Conservation (phyloP, 2,329 filamentous ascomycete genomes). For the Alternaria sp. region DNA sequence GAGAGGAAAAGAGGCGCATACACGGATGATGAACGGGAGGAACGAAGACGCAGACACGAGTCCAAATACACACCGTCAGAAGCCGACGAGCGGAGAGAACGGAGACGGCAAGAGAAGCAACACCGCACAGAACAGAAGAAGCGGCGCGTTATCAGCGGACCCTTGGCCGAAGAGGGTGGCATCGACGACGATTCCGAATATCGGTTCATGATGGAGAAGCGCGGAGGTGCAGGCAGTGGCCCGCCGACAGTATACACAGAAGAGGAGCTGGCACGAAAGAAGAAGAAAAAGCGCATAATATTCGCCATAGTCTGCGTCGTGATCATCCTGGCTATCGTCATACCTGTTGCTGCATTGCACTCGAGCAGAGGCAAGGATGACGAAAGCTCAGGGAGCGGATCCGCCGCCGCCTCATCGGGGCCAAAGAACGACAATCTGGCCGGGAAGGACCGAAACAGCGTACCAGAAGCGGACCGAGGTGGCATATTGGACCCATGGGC, state of each 20-base stretch:
- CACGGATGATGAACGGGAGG: constrained; percentile 39
- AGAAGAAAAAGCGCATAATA: constrained; percentile 61
- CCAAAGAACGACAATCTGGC: constrained; percentile 56
- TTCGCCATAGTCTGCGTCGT: constrained; percentile 48
- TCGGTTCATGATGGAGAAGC: constrained; percentile 49
- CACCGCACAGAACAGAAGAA: constrained; percentile 41
- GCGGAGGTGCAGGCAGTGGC: constrained; percentile 51
- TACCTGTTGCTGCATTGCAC: constrained; percentile 55
- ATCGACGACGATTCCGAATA: constrained; percentile 52
- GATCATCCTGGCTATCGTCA: constrained; percentile 54
- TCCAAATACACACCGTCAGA: constrained; percentile 49
- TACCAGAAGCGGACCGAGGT: constrained; percentile 67
- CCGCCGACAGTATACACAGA: constrained; percentile 45
- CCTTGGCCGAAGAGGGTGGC: constrained; percentile 54
- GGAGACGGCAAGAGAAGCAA: constrained; percentile 50
- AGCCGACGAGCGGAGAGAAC: constrained; percentile 46
- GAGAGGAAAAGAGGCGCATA: constrained; percentile 34
- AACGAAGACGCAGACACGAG: constrained; percentile 36
- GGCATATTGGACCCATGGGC: constrained; percentile 86
- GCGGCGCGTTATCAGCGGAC: constrained; percentile 55
- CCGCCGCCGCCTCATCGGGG: constrained; percentile 25
- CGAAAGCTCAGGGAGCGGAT: constrained; percentile 30
- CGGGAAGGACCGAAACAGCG: constrained; percentile 51
- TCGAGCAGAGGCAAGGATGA: constrained; percentile 51
- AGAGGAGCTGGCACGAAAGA: constrained; percentile 47